Evolutionary conservation across 805 yeast species (phyloP).

Genomic region (Barnettozyma vustinii): DNA sequence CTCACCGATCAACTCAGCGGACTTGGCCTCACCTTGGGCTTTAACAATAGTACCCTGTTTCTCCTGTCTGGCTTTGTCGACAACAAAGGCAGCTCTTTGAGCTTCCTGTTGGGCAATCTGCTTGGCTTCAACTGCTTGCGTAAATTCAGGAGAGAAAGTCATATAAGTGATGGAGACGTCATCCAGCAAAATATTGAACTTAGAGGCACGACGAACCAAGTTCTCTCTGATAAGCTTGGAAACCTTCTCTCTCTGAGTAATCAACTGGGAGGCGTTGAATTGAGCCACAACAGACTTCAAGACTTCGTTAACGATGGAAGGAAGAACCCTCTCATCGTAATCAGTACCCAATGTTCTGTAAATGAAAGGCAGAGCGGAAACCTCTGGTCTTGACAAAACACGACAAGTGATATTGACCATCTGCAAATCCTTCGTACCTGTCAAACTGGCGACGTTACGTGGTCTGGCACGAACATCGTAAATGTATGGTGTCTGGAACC

Average conservation of each 20-base stretch:
- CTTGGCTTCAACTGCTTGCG: constrained; percentile 96
- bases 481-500: constrained; percentile 88
- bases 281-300: constrained; percentile 96
- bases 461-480: constrained; percentile 98
- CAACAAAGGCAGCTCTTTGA: constrained; percentile 95
- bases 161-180: constrained; percentile 95
- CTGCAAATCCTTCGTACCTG: constrained; percentile 97
- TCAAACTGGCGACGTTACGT: constrained; percentile 88
- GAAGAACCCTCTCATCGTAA: constrained; percentile 94
- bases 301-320: constrained; percentile 97
- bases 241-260: constrained; percentile 98
- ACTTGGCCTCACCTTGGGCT: constrained; percentile 97
- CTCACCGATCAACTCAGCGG: constrained; percentile 98
- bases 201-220: constrained; percentile 83
- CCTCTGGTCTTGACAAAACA: constrained; percentile 86
- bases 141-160: constrained; percentile 97
- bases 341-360: constrained; percentile 91
- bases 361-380: constrained; percentile 71
- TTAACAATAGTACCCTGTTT: constrained; percentile 95
- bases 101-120: constrained; percentile 99
- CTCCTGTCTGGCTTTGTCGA: constrained; percentile 95
- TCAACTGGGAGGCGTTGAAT: constrained; percentile 95
- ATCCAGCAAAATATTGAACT: constrained; percentile 82
- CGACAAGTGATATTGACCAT: constrained; percentile 99
- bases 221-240: constrained; percentile 87